Evolutionary conservation across 164 flowering plant species (phyloP), one percentile per base, ranked within the genome.

Genomic region (Liriodendron chinense): DNA sequence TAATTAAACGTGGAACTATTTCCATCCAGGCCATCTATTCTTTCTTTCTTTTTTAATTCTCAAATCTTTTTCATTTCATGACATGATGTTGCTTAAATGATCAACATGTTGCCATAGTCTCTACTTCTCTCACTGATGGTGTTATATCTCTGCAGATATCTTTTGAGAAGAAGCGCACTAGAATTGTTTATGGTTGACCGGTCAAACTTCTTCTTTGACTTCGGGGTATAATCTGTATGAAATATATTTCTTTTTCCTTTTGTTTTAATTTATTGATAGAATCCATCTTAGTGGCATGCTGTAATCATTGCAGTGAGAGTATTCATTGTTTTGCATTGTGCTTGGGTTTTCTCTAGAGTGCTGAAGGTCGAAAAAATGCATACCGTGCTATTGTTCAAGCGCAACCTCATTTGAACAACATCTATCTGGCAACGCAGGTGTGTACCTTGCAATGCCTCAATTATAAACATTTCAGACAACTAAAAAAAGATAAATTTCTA

Each of bases 151-250:
- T 76, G 43, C 94, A 96, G 99, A 80, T 96, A 94, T 80, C 96
- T 94, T 69, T 77, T 96, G 72, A 85, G 99, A 80, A 90, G 99
- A 84, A 94, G 98, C 87, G 98, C 97, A 9, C 84, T 96, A 82
- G 99, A 96, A 80, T 81, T 96, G 69, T 96, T 96, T 86, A 93
- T 96, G 98, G 87, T 94, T 85, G 98, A 96, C 78, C 89, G 97
- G 12, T 91, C 97, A 78, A 96, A 96, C 79, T 96, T 87, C 90
- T 96, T 96, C 87, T 93, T 96, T 84, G 98, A 96, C 87, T 96
- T 96, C 79, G 98, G 94, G 96, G 99, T 96, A 90, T 48, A 64
- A 12, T 53, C 7, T 70, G 43, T 65, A 47, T 4, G 14, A 49
- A 47, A 61, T 59, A 23, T 23, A 7, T 53, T 62, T 20, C 49